Evolutionary conservation across 2,329 filamentous ascomycete genomes (phyloP).

Genomic region (Stagonosporopsis tanaceti): DNA sequence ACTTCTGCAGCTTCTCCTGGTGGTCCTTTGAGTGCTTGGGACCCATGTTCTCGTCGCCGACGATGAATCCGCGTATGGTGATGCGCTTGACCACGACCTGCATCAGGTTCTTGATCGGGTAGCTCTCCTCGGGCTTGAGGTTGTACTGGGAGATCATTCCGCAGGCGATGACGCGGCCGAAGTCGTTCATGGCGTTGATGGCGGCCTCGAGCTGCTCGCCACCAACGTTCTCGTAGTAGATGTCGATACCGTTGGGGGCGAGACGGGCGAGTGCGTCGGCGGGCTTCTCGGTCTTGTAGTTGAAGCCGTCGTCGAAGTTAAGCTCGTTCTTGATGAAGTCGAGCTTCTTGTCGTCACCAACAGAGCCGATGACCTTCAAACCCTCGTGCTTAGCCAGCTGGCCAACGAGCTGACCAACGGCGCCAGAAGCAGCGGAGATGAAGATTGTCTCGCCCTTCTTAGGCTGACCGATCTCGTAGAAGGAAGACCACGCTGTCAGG

Average conservation of each 20-base stretch:
- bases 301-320: slow-evolving; percentile 78
- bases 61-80: slow-evolving; percentile 79
- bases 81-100: slow-evolving; percentile 73
- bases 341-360: slow-evolving; percentile 81
- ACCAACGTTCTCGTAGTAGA: slow-evolving; percentile 84
- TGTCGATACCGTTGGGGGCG: slow-evolving; percentile 80
- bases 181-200: slow-evolving; percentile 68
- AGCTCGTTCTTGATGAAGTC: slow-evolving; percentile 76
- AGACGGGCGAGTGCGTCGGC: slow-evolving; percentile 72
- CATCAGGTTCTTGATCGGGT: slow-evolving; percentile 72
- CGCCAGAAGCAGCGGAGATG: slow-evolving; percentile 79
- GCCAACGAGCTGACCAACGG: slow-evolving; percentile 83
- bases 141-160: slow-evolving; percentile 84
- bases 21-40: slow-evolving; percentile 73
- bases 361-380: slow-evolving; percentile 79
- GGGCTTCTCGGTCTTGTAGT: slow-evolving; percentile 85
- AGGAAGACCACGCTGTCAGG: slow-evolving; percentile 75
- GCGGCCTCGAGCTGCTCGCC: slow-evolving; percentile 77
- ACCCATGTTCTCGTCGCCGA: slow-evolving; percentile 70
- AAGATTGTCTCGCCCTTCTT: slow-evolving; percentile 84
- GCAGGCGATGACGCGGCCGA: slow-evolving; percentile 69
- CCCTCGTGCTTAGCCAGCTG: slow-evolving; percentile 85
- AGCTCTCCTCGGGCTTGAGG: slow-evolving; percentile 61
- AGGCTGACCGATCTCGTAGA: slow-evolving; percentile 78
- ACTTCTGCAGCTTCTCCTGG: slow-evolving; percentile 76